Evolutionary conservation across 2,329 filamentous ascomycete species (phyloP), one percentile per base, ranked within the genome.

Genomic region (Leptographium flavum): DNA sequence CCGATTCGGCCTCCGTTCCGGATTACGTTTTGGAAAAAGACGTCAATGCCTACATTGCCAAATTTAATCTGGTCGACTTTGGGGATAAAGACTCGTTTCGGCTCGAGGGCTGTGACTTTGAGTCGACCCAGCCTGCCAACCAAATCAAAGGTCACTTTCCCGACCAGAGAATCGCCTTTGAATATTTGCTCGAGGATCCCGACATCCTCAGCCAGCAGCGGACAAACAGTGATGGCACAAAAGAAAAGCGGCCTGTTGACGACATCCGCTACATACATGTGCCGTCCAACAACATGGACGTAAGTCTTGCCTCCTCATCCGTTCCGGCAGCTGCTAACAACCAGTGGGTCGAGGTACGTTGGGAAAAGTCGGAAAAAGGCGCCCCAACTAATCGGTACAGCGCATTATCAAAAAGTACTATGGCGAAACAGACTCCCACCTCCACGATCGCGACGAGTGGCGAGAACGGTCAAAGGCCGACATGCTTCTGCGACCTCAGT

Each of bases 281-380:
- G 2, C 53, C 53, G 0, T 39, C 48, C 1, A 55, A 55, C 32
- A 55, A 54, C 39, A 55, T 55, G 53, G 27, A 45, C 33, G 53
- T 52, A 46, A 47, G 48, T 45, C 11, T 33, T 14, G 13, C 14
- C 19, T 9, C 4, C 11, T 10, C 22, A 4, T 4, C 8, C 8
- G 17, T 17, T 22, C 3, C 5, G 9, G 7, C 21, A 15, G 17
- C 2, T 19, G 25, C 5, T 21, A 32, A 27, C 21, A 21, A 27
- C 1, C 40, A 59, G 57, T 59, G 55, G 55, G 51, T 52, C 3
- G 57, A 59, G 50, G 57, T 57, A 47, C 41, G 49, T 21, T 27
- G n/a, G n/a, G n/a, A n/a, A n/a, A n/a, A n/a, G n/a, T n/a, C n/a
- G n/a, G n/a, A n/a, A n/a, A n/a, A n/a, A n/a, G n/a, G n/a, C n/a